These are phyloP conservation scores for Daldinia grandis DNA, from an alignment of 495 filamentous ascomycete genomes.

Conservation along the genomic window DNA sequence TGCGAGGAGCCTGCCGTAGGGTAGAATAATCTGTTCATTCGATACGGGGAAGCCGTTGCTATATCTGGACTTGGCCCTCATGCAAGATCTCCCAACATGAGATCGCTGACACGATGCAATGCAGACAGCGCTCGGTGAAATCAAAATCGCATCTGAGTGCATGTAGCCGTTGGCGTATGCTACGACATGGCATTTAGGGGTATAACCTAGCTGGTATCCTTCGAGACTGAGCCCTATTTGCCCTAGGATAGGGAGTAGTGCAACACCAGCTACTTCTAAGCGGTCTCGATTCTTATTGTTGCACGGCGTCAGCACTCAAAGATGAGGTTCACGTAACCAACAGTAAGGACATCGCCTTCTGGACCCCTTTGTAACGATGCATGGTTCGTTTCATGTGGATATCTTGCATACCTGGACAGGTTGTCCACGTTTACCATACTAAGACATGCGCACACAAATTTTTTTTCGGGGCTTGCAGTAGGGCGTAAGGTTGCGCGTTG, in stretches of 20 bases:
- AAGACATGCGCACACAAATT: not conserved
- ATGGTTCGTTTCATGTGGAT: not conserved
- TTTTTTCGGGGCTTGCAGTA: not conserved
- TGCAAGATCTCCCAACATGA: not conserved
- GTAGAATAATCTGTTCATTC: not conserved
- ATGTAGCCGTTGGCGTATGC: not conserved
- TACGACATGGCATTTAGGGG: not conserved
- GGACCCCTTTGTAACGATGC: not conserved
- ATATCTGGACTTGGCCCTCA: slow-evolving; percentile 3
- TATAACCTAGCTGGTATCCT: not conserved
- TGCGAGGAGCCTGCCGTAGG: not conserved
- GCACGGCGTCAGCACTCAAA: slow-evolving; percentile 1
- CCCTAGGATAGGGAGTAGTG: not conserved
- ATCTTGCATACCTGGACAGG: not conserved
- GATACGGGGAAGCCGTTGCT: slow-evolving; percentile 9
- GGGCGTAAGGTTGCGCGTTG: not conserved
- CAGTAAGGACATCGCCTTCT: not conserved
- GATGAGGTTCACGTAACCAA: slow-evolving; percentile 3
- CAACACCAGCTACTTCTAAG: not conserved
- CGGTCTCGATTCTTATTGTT: slow-evolving; percentile 1
- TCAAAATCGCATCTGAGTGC: not conserved
- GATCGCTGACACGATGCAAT: not conserved
- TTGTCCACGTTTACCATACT: not conserved
- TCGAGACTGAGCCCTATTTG: not conserved
- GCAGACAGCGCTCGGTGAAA: not conserved